Percentiles rank a stretch among this genome's conserved stretches.
Conservation (phyloP, 1,284 basidiomycete genomes). For the Fistulinella cinereoalba region DNA sequence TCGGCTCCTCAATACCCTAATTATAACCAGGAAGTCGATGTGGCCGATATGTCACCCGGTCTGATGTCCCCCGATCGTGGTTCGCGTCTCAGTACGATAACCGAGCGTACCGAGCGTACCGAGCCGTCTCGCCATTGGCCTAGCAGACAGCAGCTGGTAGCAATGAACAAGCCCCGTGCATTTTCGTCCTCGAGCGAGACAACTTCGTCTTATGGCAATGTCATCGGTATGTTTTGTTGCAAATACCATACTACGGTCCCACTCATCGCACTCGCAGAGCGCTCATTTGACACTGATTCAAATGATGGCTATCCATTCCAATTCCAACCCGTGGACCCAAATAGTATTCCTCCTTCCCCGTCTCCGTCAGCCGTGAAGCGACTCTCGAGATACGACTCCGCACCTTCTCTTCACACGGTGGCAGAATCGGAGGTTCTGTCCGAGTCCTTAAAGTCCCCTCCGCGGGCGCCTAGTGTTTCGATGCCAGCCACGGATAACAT, state of each 20-base stretch:
- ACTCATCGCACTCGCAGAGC: slow-evolving; percentile 19
- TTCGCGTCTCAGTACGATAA: slow-evolving; percentile 56
- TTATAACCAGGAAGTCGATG: slow-evolving; percentile 20
- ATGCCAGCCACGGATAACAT: slow-evolving; percentile 48
- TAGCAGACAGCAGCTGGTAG: slow-evolving; percentile 36
- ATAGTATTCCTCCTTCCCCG: slow-evolving; percentile 60
- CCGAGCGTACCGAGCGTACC: slow-evolving; percentile 62
- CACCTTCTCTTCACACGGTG: slow-evolving; percentile 50
- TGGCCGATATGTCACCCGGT: slow-evolving; percentile 15
- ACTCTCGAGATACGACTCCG: slow-evolving; percentile 56
- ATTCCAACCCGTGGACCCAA: slow-evolving; percentile 54
- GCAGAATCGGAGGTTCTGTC: slow-evolving; percentile 37
- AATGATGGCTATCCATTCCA: slow-evolving; percentile 12
- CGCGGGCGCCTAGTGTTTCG: slow-evolving; percentile 39
- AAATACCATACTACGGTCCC: not conserved
- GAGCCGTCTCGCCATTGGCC: slow-evolving; percentile 51
- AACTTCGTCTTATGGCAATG: slow-evolving; percentile 60
- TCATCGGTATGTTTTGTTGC: slow-evolving; percentile 46
- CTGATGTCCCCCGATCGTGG: slow-evolving; percentile 25
- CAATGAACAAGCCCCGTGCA: slow-evolving; percentile 39
- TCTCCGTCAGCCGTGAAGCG: slow-evolving; percentile 70
- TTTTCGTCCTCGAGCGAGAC: slow-evolving; percentile 42
- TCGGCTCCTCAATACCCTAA: slow-evolving; percentile 22
- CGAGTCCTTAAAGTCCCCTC: slow-evolving; percentile 27
- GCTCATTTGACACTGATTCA: slow-evolving; percentile 4